phyloP scores from a whole-genome alignment of 1,284 basidiomycete species.

The Cryptococcus amylolentus region DNA sequence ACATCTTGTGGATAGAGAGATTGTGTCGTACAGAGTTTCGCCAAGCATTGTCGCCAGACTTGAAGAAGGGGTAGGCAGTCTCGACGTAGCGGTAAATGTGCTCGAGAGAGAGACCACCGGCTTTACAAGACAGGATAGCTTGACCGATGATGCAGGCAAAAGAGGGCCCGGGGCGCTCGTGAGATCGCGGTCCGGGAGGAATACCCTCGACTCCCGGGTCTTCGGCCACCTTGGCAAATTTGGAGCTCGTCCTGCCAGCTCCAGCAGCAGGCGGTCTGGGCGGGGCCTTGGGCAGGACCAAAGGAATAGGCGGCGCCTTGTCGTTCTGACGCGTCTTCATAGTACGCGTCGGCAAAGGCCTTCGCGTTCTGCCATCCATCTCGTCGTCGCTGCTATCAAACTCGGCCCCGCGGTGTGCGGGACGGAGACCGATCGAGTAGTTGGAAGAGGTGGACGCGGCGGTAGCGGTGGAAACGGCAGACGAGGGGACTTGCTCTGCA shows the following conservation, averaged over 20 bases:
- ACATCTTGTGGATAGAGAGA: constrained; percentile 78
- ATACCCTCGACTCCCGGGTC: constrained; percentile 54
- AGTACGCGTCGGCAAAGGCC: constrained; percentile 19
- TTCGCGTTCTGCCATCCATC: constrained; percentile 39
- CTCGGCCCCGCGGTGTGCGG: neutral
- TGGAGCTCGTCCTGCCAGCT: constrained; percentile 35
- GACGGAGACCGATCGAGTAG: neutral
- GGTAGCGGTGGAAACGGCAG: constrained; percentile 22
- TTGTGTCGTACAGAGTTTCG: constrained; percentile 85
- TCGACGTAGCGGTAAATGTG: constrained; percentile 97
- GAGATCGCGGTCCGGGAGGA: constrained; percentile 75
- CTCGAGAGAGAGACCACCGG: constrained; percentile 81
- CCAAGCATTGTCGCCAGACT: constrained; percentile 90
- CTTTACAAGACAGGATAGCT: constrained; percentile 78
- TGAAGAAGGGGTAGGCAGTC: constrained; percentile 88
- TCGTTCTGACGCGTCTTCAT: constrained; percentile 21
- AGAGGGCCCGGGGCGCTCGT: constrained; percentile 72
- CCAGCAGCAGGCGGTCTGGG: constrained; percentile 14
- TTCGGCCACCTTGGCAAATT: constrained; percentile 42
- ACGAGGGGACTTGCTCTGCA: constrained; percentile 18
- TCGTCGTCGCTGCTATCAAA: constrained; percentile 37
- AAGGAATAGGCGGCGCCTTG: neutral
- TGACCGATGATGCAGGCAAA: constrained; percentile 96
- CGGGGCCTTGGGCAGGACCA: constrained; percentile 10
- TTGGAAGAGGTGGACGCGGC: constrained; percentile 11